phyloP scores from a whole-genome alignment of 2,329 filamentous ascomycete genomes.

The Alternaria gansuensis region DNA sequence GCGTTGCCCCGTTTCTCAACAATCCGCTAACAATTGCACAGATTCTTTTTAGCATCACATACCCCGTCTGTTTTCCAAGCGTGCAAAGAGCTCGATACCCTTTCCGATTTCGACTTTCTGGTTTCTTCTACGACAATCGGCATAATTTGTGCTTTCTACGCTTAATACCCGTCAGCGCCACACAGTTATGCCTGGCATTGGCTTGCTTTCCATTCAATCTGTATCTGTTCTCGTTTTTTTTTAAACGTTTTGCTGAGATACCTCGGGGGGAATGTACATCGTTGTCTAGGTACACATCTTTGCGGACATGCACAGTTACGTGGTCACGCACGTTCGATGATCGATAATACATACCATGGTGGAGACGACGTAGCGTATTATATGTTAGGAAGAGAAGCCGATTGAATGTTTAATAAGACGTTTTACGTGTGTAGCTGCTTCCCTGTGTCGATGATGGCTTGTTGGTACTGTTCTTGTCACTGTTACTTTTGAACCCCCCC shows the following conservation, averaged over 20 bases:
- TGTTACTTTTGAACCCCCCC: background rate
- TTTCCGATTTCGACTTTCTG: conserved; percentile 33
- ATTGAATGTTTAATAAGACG: conserved; percentile 10
- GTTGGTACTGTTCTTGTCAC: background rate
- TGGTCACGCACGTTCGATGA: conserved; percentile 5
- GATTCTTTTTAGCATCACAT: conserved; percentile 22
- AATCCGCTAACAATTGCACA: conserved; percentile 8
- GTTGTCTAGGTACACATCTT: conserved; percentile 18
- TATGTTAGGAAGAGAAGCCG: conserved; percentile 2
- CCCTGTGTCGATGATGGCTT: background rate
- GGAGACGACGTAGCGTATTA: conserved; percentile 13
- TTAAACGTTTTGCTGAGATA: conserved; percentile 16
- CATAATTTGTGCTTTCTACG: conserved; percentile 19
- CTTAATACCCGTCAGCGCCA: conserved; percentile 39
- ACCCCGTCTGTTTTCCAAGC: conserved; percentile 33
- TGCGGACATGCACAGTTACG: conserved; percentile 4
- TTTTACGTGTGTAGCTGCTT: background rate
- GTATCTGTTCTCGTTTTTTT: background rate
- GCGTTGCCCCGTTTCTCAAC: background rate
- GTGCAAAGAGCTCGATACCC: conserved; percentile 46
- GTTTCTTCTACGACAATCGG: conserved; percentile 23
- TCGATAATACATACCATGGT: conserved; percentile 12
- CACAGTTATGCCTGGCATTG: conserved; percentile 12
- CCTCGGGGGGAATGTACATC: conserved; percentile 24
- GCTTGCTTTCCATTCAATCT: conserved; percentile 16